These are phyloP conservation scores for Stenogyne calaminthoides DNA, from an alignment of 305 asterid species.

Conservation along the genomic window DNA sequence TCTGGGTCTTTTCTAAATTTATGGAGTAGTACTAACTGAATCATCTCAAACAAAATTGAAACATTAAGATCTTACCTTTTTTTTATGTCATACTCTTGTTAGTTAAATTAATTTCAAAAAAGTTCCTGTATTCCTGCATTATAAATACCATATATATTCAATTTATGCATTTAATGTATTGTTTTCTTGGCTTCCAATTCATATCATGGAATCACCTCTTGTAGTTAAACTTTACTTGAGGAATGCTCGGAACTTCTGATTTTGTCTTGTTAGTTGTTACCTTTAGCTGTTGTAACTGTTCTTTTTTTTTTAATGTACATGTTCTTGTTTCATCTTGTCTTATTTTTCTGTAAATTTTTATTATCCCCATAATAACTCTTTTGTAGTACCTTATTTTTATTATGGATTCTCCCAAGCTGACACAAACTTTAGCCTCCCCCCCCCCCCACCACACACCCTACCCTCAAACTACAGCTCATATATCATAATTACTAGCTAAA, in stretches of 20 bases:
- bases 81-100: neutral
- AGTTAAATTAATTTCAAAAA: neutral
- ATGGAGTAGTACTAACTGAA: neutral
- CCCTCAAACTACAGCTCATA: neutral
- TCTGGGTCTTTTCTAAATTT: neutral
- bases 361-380: neutral
- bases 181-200: neutral
- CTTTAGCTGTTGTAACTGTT: neutral
- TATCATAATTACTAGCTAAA: neutral
- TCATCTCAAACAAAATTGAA: neutral
- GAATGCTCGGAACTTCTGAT: conserved; percentile 13
- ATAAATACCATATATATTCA: neutral
- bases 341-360: neutral
- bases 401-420: neutral
- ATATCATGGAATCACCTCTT: neutral
- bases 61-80: neutral
- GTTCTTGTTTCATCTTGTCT: neutral
- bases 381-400: neutral
- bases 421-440: neutral
- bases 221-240: neutral
- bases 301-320: neutral
- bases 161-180: neutral
- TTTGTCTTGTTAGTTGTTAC: neutral
- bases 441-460: no score
- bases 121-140: neutral